Percentiles rank a stretch among this genome's conserved stretches.
Evolutionary conservation across 768 basidiomycete genomes (phyloP).

Genomic region (Amanita phalloides): DNA sequence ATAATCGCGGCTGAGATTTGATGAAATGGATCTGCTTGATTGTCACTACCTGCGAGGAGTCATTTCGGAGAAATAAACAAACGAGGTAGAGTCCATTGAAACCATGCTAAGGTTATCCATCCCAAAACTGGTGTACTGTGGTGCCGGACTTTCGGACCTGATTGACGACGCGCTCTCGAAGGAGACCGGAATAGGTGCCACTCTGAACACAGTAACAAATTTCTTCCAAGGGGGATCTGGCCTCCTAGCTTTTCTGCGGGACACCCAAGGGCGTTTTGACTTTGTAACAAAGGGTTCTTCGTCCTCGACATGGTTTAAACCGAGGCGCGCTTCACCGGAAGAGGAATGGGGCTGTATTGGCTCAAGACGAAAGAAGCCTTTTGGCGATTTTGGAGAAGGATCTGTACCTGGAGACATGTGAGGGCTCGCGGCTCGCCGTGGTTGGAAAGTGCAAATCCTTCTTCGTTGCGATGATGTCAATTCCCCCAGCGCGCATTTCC

Average conservation of each 20-base stretch:
- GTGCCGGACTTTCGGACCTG: background rate
- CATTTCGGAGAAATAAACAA: background rate
- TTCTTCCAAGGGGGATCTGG: constrained; percentile 5
- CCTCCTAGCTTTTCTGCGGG: constrained; percentile 4
- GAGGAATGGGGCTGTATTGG: background rate
- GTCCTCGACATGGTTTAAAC: constrained; percentile 1
- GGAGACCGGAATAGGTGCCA: background rate
- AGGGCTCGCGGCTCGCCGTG: background rate
- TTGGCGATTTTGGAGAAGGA: background rate
- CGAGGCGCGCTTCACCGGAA: constrained; percentile 2
- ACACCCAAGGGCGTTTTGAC: constrained; percentile 2
- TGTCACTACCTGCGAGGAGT: background rate
- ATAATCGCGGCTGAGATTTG: background rate
- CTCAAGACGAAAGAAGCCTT: constrained; percentile 5
- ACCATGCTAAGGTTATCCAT: background rate
- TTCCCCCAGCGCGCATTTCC: background rate
- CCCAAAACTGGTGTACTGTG: background rate
- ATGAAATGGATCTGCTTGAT: background rate
- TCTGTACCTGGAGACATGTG: background rate
- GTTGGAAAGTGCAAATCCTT: background rate
- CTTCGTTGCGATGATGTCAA: constrained; percentile 3
- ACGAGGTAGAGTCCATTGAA: constrained; percentile 1
- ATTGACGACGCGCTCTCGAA: background rate
- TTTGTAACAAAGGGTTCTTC: background rate
- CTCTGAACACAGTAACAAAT: constrained; percentile 5